Base-by-base conservation (phyloP, 306 rosid species). In the Quercus dentata region DNA sequence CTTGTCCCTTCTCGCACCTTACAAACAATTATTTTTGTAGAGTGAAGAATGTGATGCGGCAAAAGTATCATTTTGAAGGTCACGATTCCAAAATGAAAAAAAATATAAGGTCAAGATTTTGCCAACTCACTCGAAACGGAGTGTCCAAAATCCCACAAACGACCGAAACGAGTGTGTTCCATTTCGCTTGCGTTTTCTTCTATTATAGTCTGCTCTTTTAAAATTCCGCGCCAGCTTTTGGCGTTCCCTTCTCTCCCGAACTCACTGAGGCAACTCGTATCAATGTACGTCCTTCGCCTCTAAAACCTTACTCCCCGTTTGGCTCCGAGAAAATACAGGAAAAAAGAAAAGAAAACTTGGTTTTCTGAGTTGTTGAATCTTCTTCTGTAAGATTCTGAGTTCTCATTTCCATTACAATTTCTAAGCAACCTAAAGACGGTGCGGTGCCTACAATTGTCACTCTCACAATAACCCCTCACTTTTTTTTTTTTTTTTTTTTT, bases 161-260 rank as follows among this genome's bases (percentile, higher is more conserved):
- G 3, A 7, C 46, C 0, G 46, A 46, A 46, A 46, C 54, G 54
- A 12, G 17, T 49, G 15, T 12, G 1, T 12, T 12, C 54, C 54
- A 49, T 12, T 49, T 0, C 70, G 19, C n/a, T 67, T 19, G 25
- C 27, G 0, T 67, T 44, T 57, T 70, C 52, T 27, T 41, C 54
- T 49, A 56, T 35, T 49, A 56, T 35, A 6, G 20, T 7, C 58
- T 30, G 19, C 58, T n/a, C 73, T 80, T 84, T 84, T 33, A 77
- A 72, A 84, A 76, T 84, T 84, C 87, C 87, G 73, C 87, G 87
- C 87, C 87, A 84, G 69, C 76, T 15, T 38, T 58, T 46, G 46
- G 46, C 46, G 56, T 13, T 41, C 27, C 52, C 41, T 35, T 49
- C 69, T 23, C 57, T 33, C 25, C 65, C 25, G 64, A 56, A 20